A percentile compares a stretch with the other conserved stretches of the same genome.
These are phyloP conservation scores for Aspergillus versicolor DNA, from an alignment of 2,329 filamentous ascomycete species.

Conservation along the genomic window DNA sequence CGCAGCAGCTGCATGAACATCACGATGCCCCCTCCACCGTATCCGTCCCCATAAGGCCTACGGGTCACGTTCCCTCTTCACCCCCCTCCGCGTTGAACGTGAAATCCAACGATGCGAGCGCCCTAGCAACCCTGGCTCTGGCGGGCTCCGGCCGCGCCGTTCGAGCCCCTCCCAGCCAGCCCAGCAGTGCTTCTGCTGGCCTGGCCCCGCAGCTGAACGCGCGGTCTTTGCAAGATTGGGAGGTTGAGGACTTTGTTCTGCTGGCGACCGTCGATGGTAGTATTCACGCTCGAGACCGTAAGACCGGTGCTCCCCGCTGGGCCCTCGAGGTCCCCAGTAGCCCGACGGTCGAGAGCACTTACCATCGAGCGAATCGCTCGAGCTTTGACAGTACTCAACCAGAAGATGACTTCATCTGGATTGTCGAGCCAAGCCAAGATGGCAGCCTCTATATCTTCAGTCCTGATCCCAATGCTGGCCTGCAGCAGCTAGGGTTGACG, in stretches of 20 bases:
- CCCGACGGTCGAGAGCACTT: conserved; percentile 87
- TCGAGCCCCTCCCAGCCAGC: conserved; percentile 84
- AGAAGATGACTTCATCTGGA: conserved; percentile 89
- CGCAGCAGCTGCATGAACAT: conserved; percentile 58
- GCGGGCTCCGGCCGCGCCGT: conserved; percentile 72
- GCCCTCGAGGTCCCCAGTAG: conserved; percentile 73
- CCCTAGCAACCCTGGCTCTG: conserved; percentile 97
- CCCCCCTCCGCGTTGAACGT: conserved; percentile 29
- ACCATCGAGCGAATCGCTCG: conserved; percentile 70
- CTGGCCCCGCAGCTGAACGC: conserved; percentile 83
- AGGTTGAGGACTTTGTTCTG: conserved; percentile 99
- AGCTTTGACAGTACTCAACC: conserved; percentile 56
- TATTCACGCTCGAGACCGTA: conserved; percentile 85
- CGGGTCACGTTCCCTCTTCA: conserved; percentile 22
- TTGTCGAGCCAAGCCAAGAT: conserved; percentile 86
- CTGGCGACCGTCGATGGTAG: conserved; percentile 99
- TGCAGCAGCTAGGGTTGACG: conserved; percentile 50
- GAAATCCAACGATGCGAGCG: conserved; percentile 72
- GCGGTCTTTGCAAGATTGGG: conserved; percentile 98
- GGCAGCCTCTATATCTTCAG: conserved; percentile 85
- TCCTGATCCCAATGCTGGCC: conserved; percentile 55
- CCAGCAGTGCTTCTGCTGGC: conserved; percentile 62
- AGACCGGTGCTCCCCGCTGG: conserved; percentile 82
- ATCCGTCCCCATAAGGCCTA: conserved; percentile 27
- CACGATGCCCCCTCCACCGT: conserved; percentile 29